These are phyloP conservation scores for Breynia disticha DNA, from an alignment of 441 rosid genomes.

Conservation along the genomic window DNA sequence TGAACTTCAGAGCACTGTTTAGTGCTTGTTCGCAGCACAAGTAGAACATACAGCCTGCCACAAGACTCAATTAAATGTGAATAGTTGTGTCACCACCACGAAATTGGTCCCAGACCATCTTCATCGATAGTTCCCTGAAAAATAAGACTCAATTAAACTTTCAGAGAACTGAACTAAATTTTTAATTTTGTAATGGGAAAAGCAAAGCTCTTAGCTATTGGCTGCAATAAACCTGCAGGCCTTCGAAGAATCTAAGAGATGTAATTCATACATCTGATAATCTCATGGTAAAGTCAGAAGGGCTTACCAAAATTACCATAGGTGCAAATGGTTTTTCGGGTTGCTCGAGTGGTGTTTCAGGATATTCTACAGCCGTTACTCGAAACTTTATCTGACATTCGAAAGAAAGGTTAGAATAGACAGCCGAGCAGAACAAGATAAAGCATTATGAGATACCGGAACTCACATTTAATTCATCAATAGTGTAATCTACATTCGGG, in stretches of 20 bases:
- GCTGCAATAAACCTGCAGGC: neutral
- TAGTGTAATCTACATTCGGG: slow-evolving; percentile 20
- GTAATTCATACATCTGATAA: neutral
- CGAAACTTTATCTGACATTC: slow-evolving; percentile 59
- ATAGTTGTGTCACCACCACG: slow-evolving; percentile 54
- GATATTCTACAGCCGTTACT: slow-evolving; percentile 49
- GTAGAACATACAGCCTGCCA: neutral
- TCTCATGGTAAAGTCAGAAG: slow-evolving; percentile 6
- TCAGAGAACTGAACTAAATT: neutral
- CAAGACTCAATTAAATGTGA: neutral
- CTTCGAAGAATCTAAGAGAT: neutral
- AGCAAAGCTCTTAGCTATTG: neutral
- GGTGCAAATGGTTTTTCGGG: slow-evolving; percentile 80
- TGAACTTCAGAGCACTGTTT: too few relatives aligned
- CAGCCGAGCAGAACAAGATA: neutral
- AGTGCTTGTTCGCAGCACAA: neutral
- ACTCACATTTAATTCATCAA: slow-evolving; percentile 64
- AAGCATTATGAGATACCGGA: neutral
- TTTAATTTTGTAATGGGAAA: too few relatives aligned
- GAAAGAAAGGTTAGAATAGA: slow-evolving; percentile 5
- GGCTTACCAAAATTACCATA: slow-evolving; percentile 70
- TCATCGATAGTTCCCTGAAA: slow-evolving; percentile 55
- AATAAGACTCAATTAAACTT: slow-evolving; percentile 1
- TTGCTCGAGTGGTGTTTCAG: slow-evolving; percentile 59
- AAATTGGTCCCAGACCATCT: slow-evolving; percentile 71